Base-by-base conservation (phyloP, 2,329 filamentous ascomycete genomes). In the Bipolaris zeicola region DNA sequence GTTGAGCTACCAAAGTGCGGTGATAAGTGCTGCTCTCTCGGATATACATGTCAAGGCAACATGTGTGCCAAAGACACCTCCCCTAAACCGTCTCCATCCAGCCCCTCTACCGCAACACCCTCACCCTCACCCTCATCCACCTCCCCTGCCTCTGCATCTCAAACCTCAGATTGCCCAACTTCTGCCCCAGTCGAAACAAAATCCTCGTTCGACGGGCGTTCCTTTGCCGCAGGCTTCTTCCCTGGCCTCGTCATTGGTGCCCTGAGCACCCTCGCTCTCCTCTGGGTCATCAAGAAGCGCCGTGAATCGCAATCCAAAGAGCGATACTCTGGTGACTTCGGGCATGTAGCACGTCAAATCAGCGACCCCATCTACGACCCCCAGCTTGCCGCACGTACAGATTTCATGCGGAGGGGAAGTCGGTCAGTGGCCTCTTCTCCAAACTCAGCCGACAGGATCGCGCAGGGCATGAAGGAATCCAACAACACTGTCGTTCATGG, bases 1-100 rank as follows among this genome's bases (percentile, higher is more conserved):
- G 53, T 82, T 8, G 76, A 79, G 10, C 78, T 92, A 13, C 75
- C 78, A 1, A 80, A 76, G 18, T 92, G 90, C 65, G 87, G 83
- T 13, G 71, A 66, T 16, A 74, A 64, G 51, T 93, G 89, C 75
- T 93, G 90, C 70, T 89, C 90, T 0, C 87, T 88, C 73, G 90
- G 90, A 2, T 92, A 88, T 76, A 77, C 79, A 1, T 93, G 90
- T 76, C 74, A 82, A 34, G 71, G 70, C 50, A 77, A 77, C 39
- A 72, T 74, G 47, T 92, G 89, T 65, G 70, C 79, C 10, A 60
- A 76, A 14, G 81, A 88, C 66, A 55, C 67, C 7, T 57, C 70
- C 1, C 70, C 68, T 22, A 53, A 63, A n/a, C 46, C 67, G 11
- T 58, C 65, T 0, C 60, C 67, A 14, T 65, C 71, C 5, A 64